Evolutionary conservation across 176 grass and related monocot genomes (phyloP).

Genomic region (Phragmites australis): DNA sequence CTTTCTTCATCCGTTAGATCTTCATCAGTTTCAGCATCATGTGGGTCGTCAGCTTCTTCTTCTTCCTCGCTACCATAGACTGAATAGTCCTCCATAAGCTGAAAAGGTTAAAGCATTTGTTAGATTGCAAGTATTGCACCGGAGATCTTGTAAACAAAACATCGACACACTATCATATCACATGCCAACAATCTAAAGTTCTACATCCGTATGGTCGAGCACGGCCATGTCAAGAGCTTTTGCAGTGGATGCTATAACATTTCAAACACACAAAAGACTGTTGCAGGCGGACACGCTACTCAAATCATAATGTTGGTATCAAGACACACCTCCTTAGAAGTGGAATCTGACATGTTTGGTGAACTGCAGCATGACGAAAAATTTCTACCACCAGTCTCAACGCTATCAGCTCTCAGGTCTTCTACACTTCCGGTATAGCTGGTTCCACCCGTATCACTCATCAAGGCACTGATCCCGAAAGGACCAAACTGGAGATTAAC

Average conservation of each 20-base stretch:
- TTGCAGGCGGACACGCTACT: not conserved
- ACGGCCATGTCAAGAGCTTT: not conserved
- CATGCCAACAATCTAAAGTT: not conserved
- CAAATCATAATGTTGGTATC: not conserved
- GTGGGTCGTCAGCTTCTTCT: constrained; percentile 67
- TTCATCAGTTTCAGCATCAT: constrained; percentile 69
- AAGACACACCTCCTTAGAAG: constrained; percentile 79
- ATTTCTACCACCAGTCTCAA: constrained; percentile 45
- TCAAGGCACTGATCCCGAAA: constrained; percentile 91
- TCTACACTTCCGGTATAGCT: constrained; percentile 77
- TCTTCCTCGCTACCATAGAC: constrained; percentile 85
- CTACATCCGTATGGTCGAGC: not conserved
- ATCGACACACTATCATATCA: not conserved
- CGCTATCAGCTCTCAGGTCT: constrained; percentile 58
- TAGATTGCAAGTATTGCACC: constrained; percentile 11
- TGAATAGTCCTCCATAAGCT: constrained; percentile 69
- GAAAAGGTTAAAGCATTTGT: constrained; percentile 21
- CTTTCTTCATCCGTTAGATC: constrained; percentile 68
- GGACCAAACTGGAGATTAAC: constrained; percentile 90
- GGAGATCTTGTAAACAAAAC: not conserved
- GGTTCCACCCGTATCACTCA: constrained; percentile 63
- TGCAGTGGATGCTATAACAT: not conserved
- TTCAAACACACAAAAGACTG: not conserved
- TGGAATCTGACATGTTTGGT: constrained; percentile 66
- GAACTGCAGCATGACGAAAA: constrained; percentile 79